Base-by-base conservation (phyloP, 2,329 filamentous ascomycete genomes). In the Curvularia spicifera region DNA sequence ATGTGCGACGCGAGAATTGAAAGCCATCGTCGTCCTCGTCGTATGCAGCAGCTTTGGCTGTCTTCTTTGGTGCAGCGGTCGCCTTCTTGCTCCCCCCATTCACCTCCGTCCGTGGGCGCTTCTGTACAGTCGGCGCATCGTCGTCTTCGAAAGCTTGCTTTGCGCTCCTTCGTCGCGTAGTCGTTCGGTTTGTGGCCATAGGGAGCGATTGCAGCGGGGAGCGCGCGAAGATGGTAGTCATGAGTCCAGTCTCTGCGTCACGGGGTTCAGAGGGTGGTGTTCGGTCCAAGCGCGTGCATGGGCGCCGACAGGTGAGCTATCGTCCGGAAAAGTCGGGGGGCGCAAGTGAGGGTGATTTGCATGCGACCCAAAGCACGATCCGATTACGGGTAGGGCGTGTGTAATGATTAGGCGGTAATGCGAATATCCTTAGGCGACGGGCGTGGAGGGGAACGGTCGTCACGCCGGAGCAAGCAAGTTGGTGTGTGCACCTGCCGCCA, bases 1-100 rank as follows among this genome's bases (percentile, higher is more conserved):
- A 72, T 4, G 71, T 74, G 47, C 74, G 71, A 51, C 80, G 79
- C 57, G 78, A 76, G 58, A 83, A 83, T 42, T 77, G 72, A 64
- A 83, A 83, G 29, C 76, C 81, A 54, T 82, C 81, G 53, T 79
- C 80, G 33, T 80, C 71, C 66, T 82, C 79, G 20, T 79, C 77
- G 59, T 81, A 80, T 51, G 78, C 79, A 71, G 75, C 73, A 49
- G 68, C 63, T 64, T 76, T 79, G 37, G 75, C 59, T 39, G 72
- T 68, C 68, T 76, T 78, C 65, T 69, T 78, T 35, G 68, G 63
- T 52, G 73, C 70, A 44, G 71, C 68, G 45, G 72, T 77, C 47
- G 65, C 63, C 59, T 68, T 73, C 64, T 76, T 79, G 53, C 59
- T 71, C 42, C 75, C 64, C n/a, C 74, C 76, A 55, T 73, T 76